A percentile compares a stretch with the other conserved stretches of the same genome.
Conservation (phyloP, 805 yeast genomes). For the Suhomyces emberorum region DNA sequence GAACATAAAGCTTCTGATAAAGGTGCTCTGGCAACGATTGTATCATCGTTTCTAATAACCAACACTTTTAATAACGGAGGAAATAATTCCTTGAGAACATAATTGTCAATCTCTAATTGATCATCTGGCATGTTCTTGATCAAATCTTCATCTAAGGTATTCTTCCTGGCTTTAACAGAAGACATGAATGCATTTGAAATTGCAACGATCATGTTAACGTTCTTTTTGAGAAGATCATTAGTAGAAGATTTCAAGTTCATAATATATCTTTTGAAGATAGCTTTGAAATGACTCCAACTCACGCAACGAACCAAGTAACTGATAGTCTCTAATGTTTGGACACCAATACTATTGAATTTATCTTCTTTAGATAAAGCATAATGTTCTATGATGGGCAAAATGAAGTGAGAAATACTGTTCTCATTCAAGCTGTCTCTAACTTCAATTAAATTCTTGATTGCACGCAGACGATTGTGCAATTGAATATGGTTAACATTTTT, state of each 20-base stretch:
- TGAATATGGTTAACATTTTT: conserved; percentile 79
- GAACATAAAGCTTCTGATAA: conserved; percentile 77
- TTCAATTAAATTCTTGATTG: conserved; percentile 62
- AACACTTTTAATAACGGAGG: conserved; percentile 62
- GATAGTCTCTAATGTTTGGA: conserved; percentile 64
- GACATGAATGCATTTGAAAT: conserved; percentile 48
- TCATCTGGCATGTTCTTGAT: conserved; percentile 26
- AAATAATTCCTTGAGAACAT: conserved; percentile 54
- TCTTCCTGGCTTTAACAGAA: conserved; percentile 23
- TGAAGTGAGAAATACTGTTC: conserved; percentile 67
- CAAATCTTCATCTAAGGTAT: conserved; percentile 13
- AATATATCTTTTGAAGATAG: conserved; percentile 68
- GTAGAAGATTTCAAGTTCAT: conserved; percentile 37
- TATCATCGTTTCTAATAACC: conserved; percentile 70
- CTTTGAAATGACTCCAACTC: conserved; percentile 78
- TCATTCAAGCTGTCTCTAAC: conserved; percentile 46
- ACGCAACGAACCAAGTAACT: conserved; percentile 55
- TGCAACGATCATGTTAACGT: conserved; percentile 56
- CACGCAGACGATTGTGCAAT: conserved; percentile 79
- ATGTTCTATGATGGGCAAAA: conserved; percentile 82
- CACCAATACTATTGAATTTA: conserved; percentile 55
- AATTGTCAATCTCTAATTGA: conserved; percentile 24
- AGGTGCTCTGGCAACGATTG: conserved; percentile 70
- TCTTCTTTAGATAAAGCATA: conserved; percentile 61
- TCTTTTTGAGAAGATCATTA: conserved; percentile 48